Conservation (phyloP, 2,329 filamentous ascomycete genomes). For the Nemania sp. region DNA sequence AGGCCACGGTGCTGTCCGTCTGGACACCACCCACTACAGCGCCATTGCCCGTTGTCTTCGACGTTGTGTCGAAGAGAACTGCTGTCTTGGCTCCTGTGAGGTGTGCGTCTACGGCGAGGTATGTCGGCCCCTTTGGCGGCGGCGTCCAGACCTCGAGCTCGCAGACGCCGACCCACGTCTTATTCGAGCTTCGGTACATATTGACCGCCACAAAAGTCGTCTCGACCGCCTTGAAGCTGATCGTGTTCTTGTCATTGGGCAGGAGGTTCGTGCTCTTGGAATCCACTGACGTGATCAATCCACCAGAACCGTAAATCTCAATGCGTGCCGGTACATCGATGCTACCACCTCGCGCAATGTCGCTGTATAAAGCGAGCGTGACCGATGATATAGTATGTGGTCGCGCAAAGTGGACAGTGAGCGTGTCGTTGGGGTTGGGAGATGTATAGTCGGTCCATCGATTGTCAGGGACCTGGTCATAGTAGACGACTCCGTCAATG, state of each 20-base stretch:
- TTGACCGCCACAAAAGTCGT: slow-evolving; percentile 40
- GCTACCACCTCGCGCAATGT: slow-evolving; percentile 41
- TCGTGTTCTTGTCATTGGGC: slow-evolving; percentile 36
- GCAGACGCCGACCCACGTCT: slow-evolving; percentile 37
- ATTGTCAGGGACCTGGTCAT: slow-evolving; percentile 45
- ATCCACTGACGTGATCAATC: slow-evolving; percentile 26
- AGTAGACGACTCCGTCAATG: slow-evolving; percentile 48
- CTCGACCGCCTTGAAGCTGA: slow-evolving; percentile 34
- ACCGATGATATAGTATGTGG: slow-evolving; percentile 40
- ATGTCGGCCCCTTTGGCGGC: slow-evolving; percentile 27
- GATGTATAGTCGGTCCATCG: slow-evolving; percentile 45
- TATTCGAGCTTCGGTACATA: slow-evolving; percentile 30
- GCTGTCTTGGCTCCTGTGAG: slow-evolving; percentile 32
- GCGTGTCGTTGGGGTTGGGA: slow-evolving; percentile 41
- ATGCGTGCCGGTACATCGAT: slow-evolving; percentile 35
- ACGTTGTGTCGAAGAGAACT: slow-evolving; percentile 32
- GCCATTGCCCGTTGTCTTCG: slow-evolving; percentile 30
- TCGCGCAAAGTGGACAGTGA: slow-evolving; percentile 41
- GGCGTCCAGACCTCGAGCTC: slow-evolving; percentile 41
- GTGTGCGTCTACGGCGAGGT: slow-evolving; percentile 37
- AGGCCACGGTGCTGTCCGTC: slow-evolving; percentile 35
- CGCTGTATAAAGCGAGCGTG: slow-evolving; percentile 40
- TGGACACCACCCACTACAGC: slow-evolving; percentile 33
- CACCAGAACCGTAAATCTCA: slow-evolving; percentile 34
- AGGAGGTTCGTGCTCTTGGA: slow-evolving; percentile 27